Evolutionary conservation across 2,329 filamentous ascomycete species (phyloP).

Genomic region (Monilinia fructigena): DNA sequence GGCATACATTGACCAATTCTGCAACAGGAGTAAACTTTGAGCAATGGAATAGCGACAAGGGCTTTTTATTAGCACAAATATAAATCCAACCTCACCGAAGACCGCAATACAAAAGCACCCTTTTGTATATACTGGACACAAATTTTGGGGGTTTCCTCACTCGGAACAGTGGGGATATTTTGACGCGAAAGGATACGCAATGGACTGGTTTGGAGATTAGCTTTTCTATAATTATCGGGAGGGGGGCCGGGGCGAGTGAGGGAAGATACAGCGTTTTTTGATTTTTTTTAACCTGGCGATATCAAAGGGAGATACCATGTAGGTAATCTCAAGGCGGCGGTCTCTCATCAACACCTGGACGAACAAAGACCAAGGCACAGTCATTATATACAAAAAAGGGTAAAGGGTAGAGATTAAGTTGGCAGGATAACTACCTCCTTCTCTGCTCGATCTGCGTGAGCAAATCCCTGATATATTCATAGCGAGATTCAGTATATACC

Average conservation of each 20-base stretch:
- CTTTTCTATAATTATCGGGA: conserved; percentile 14
- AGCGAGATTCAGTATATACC: not conserved
- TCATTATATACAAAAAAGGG: not conserved
- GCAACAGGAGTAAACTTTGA: conserved; percentile 4
- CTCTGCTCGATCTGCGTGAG: not conserved
- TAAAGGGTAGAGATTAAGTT: not conserved
- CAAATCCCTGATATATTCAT: not conserved
- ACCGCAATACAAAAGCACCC: not conserved
- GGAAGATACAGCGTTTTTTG: not conserved
- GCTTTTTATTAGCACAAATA: conserved; percentile 7
- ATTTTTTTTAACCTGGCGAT: conserved; percentile 7
- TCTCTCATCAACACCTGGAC: conserved; percentile 5
- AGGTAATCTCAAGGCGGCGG: conserved; percentile 8
- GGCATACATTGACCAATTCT: conserved; percentile 8
- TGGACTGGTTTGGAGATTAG: conserved; percentile 4
- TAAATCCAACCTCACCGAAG: conserved; percentile 17
- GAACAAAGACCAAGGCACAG: not conserved
- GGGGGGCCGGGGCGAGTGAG: not conserved
- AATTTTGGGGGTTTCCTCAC: conserved; percentile 13
- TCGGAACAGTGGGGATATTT: not conserved
- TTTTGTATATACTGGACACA: conserved; percentile 21
- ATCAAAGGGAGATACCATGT: not conserved
- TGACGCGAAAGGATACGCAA: conserved; percentile 15
- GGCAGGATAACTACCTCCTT: not conserved
- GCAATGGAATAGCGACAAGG: conserved; percentile 10